Conservation (phyloP, 148 eudicot genomes). For the Cornus suecica region DNA sequence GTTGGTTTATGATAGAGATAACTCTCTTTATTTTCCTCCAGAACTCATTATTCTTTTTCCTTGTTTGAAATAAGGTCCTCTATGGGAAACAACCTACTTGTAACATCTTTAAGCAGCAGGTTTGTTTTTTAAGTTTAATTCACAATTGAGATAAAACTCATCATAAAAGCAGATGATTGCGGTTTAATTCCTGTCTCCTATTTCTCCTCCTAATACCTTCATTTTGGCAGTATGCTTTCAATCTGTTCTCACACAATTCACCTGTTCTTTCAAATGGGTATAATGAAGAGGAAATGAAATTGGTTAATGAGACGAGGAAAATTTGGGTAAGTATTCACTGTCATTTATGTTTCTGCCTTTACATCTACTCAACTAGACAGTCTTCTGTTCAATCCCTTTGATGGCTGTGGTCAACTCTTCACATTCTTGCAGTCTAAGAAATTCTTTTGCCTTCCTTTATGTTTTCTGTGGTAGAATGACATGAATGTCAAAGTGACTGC, state of each 20-base stretch:
- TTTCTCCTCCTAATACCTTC: conserved; percentile 1
- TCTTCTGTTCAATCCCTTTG: not conserved
- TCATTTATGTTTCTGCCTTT: not conserved
- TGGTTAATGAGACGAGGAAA: conserved; percentile 97
- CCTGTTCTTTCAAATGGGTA: conserved; percentile 86
- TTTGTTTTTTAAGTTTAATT: conserved; percentile 11
- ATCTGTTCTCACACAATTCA: conserved; percentile 97
- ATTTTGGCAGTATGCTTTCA: conserved; percentile 91
- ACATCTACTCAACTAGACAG: not conserved
- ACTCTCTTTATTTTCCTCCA: not conserved
- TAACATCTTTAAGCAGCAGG: conserved; percentile 89
- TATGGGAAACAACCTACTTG: conserved; percentile 90
- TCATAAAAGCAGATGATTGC: conserved; percentile 12
- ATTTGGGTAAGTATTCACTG: conserved; percentile 69
- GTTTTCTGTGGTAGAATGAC: conserved; percentile 48
- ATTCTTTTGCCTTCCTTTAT: not conserved
- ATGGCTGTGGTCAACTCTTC: not conserved
- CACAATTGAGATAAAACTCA: not conserved
- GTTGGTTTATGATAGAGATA: not conserved
- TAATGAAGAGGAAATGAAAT: conserved; percentile 98
- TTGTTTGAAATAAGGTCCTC: conserved; percentile 46
- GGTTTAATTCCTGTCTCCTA: not conserved
- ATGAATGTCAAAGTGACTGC: conserved; percentile 75
- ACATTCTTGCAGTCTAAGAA: not conserved
- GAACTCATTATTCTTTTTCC: not conserved